A percentile compares a stretch with the other conserved stretches of the same genome.
phyloP scores from a whole-genome alignment of 257 asterid genomes.

The Solanum corneliomulleri region DNA sequence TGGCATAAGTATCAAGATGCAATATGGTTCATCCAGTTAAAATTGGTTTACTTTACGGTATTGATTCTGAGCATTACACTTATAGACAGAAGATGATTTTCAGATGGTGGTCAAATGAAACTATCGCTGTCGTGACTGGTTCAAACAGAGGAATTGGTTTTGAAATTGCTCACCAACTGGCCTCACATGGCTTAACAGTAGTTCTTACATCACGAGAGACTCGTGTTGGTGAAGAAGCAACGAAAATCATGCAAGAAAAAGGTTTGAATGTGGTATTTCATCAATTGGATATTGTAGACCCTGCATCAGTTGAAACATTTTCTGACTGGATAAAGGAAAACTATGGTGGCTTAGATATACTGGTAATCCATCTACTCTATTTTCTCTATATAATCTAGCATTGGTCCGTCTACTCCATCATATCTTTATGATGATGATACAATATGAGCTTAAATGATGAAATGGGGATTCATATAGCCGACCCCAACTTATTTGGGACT shows the following conservation, averaged over 20 bases:
- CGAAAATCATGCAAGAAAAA: slow-evolving; percentile 41
- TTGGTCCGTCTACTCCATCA: not conserved
- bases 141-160: slow-evolving; percentile 90
- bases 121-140: slow-evolving; percentile 90
- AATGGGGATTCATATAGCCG: not conserved
- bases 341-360: slow-evolving; percentile 68
- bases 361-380: slow-evolving; percentile 31
- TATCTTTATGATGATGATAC: not conserved
- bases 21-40: not conserved
- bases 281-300: slow-evolving; percentile 63
- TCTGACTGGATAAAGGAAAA: slow-evolving; percentile 48
- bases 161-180: slow-evolving; percentile 76
- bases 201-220: slow-evolving; percentile 67
- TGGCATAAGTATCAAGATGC: not conserved
- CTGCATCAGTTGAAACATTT: slow-evolving; percentile 44
- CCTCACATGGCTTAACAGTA: slow-evolving; percentile 58
- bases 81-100: not conserved
- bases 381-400: not conserved
- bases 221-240: slow-evolving; percentile 58
- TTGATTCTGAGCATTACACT: not conserved
- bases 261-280: slow-evolving; percentile 59
- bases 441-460: not conserved
- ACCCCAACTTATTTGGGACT: not conserved
- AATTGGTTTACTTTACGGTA: not conserved
- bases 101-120: slow-evolving; percentile 87